Evolutionary conservation across 768 basidiomycete species (phyloP).

Genomic region (Podaxis pistillaris): DNA sequence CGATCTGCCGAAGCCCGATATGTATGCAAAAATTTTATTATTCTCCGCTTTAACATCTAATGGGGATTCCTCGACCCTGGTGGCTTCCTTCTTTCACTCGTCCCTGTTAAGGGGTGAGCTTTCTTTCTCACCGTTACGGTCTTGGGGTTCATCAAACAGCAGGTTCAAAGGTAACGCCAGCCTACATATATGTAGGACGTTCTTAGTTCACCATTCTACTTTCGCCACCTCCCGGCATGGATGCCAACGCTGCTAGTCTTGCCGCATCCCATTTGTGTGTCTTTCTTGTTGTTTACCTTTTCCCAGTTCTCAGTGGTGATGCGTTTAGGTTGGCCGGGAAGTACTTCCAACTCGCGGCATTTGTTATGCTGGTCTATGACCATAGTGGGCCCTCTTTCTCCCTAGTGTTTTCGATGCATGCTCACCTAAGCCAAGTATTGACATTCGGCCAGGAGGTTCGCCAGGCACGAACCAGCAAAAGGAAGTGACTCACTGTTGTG

Average conservation of each 20-base stretch:
- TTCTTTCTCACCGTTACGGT: background rate
- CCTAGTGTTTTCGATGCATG: background rate
- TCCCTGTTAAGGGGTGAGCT: background rate
- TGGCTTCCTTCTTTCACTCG: background rate
- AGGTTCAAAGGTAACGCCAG: background rate
- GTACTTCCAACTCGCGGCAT: conserved; percentile 22
- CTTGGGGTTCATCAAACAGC: background rate
- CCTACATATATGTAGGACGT: background rate
- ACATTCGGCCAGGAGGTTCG: conserved; percentile 17
- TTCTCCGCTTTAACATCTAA: background rate
- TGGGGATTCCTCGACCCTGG: background rate
- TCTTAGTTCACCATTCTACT: background rate
- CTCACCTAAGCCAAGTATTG: conserved; percentile 3
- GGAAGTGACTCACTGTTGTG: background rate
- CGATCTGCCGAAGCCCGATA: background rate
- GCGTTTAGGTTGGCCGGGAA: conserved; percentile 15
- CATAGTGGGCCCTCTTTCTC: conserved; percentile 16
- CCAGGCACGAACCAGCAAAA: background rate
- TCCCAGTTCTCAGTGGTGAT: background rate
- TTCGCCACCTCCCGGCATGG: background rate
- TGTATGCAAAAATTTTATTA: background rate
- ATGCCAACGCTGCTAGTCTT: background rate
- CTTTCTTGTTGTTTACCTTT: background rate
- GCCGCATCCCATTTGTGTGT: background rate
- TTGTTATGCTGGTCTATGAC: conserved; percentile 22